These are phyloP conservation scores for Balansia obtecta DNA, from an alignment of 2,329 filamentous ascomycete species.

Conservation along the genomic window DNA sequence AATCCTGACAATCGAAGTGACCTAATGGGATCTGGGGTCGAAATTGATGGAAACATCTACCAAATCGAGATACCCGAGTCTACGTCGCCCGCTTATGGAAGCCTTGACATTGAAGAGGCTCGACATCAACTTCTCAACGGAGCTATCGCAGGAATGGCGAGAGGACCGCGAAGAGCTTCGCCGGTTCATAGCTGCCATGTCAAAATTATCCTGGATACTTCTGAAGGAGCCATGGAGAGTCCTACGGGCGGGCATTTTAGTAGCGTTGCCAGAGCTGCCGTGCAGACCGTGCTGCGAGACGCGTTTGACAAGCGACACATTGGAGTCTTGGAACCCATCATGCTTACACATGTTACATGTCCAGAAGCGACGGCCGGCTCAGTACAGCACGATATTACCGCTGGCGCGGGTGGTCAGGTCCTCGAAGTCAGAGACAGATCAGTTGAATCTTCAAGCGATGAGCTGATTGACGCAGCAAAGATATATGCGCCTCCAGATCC, in stretches of 20 bases:
- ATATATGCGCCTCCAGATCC: conserved; percentile 87
- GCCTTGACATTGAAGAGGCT: conserved; percentile 36
- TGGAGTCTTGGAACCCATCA: conserved; percentile 80
- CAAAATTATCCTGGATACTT: conserved; percentile 54
- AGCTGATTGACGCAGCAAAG: conserved; percentile 51
- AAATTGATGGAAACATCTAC: conserved; percentile 59
- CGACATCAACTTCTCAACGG: conserved; percentile 60
- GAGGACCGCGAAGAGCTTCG: conserved; percentile 69
- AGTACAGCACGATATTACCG: conserved; percentile 71
- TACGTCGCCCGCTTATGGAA: conserved; percentile 33
- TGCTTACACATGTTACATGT: conserved; percentile 77
- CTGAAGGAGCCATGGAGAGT: conserved; percentile 39
- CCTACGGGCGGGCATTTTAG: conserved; percentile 58
- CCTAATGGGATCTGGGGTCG: conserved; percentile 29
- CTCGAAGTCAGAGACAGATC: conserved; percentile 53
- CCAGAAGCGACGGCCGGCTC: conserved; percentile 70
- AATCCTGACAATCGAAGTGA: conserved; percentile 26
- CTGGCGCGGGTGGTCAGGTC: conserved; percentile 59
- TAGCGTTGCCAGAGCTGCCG: conserved; percentile 47
- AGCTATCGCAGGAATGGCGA: conserved; percentile 67
- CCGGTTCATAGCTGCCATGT: conserved; percentile 69
- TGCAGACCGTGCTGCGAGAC: conserved; percentile 55
- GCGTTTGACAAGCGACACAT: conserved; percentile 43
- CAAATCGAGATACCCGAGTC: conserved; percentile 41
- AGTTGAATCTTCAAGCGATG: conserved; percentile 23